Evolutionary conservation across 2,329 filamentous ascomycete species (phyloP).

Genomic region (Aspergillus intermedius): DNA sequence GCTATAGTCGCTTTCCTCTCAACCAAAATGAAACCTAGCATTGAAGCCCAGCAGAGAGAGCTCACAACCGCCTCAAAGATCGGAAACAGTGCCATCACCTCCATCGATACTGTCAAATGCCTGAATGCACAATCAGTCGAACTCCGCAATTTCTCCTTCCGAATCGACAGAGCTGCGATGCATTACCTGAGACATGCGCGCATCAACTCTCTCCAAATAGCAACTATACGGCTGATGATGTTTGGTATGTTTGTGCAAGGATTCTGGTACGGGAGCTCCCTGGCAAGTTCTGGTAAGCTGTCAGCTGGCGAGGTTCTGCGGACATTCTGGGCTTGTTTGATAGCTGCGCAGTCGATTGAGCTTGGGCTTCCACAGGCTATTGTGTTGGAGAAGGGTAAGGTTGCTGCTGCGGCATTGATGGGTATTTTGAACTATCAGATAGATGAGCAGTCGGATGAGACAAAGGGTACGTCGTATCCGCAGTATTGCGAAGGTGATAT

Average conservation of each 20-base stretch:
- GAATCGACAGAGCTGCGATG: slow-evolving; percentile 52
- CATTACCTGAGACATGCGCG: slow-evolving; percentile 64
- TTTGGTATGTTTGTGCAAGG: slow-evolving; percentile 77
- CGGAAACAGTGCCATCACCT: slow-evolving; percentile 60
- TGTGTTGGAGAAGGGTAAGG: slow-evolving; percentile 70
- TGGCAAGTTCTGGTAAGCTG: slow-evolving; percentile 56
- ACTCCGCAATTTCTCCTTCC: slow-evolving; percentile 55
- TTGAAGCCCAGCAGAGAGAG: slow-evolving; percentile 61
- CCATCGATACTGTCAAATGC: slow-evolving; percentile 80
- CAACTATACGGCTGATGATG: slow-evolving; percentile 66
- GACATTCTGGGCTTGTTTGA: slow-evolving; percentile 76
- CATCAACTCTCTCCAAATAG: slow-evolving; percentile 64
- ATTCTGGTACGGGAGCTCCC: slow-evolving; percentile 76
- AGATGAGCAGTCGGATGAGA: slow-evolving; percentile 15
- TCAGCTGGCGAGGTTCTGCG: slow-evolving; percentile 66
- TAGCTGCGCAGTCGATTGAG: slow-evolving; percentile 69
- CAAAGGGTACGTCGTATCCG: slow-evolving; percentile 26
- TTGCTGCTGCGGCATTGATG: slow-evolving; percentile 61
- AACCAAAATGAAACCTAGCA: slow-evolving; percentile 55
- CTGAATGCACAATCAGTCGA: slow-evolving; percentile 72
- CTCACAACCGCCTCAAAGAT: slow-evolving; percentile 66
- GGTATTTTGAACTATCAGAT: slow-evolving; percentile 33
- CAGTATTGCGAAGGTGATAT: slow-evolving; percentile 59
- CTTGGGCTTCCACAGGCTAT: slow-evolving; percentile 69
- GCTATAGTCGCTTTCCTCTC: slow-evolving; percentile 56